Conservation (phyloP, 192 early-diverging fungal genomes). For the Geosiphon pyriformis region DNA sequence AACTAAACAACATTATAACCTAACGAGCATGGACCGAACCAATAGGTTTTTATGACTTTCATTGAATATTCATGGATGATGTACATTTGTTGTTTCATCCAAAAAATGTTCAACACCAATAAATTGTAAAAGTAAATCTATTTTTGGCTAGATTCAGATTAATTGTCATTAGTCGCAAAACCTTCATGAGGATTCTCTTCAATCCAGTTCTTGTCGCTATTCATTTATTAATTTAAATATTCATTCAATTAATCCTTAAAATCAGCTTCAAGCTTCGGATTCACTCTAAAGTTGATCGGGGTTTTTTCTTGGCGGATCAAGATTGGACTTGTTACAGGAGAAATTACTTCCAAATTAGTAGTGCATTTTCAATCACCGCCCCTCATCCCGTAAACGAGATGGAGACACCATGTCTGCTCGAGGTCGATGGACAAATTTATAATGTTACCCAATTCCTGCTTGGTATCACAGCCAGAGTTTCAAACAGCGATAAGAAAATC, state of each 20-base stretch:
- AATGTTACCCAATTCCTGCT: slow-evolving; percentile 65
- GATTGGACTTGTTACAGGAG: slow-evolving; percentile 95
- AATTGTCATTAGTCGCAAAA: no score
- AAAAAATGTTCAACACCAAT: not conserved
- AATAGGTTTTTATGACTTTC: slow-evolving; percentile 36
- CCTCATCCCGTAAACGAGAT: slow-evolving; percentile 30
- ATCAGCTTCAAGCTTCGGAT: slow-evolving; percentile 53
- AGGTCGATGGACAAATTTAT: slow-evolving; percentile 45
- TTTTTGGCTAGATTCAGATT: no score
- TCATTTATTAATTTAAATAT: not conserved
- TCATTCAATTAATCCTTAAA: not conserved
- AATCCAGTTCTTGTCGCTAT: no score
- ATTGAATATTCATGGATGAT: no score
- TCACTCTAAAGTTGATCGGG: slow-evolving; percentile 81
- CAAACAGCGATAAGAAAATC: slow-evolving; percentile 65
- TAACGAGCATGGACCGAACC: slow-evolving; percentile 59
- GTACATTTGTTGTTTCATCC: not conserved
- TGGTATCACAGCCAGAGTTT: slow-evolving; percentile 70
- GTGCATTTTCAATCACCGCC: slow-evolving; percentile 53
- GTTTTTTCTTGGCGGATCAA: slow-evolving; percentile 82
- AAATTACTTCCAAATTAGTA: slow-evolving; percentile 88
- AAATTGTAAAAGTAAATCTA: no score
- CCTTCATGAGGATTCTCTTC: no score
- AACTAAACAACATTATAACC: slow-evolving; percentile 54
- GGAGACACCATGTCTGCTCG: slow-evolving; percentile 62